Evolutionary conservation across 192 early-diverging fungal genomes (phyloP), one percentile per base, ranked within the genome.

Genomic region (Umbelopsis ramanniana): DNA sequence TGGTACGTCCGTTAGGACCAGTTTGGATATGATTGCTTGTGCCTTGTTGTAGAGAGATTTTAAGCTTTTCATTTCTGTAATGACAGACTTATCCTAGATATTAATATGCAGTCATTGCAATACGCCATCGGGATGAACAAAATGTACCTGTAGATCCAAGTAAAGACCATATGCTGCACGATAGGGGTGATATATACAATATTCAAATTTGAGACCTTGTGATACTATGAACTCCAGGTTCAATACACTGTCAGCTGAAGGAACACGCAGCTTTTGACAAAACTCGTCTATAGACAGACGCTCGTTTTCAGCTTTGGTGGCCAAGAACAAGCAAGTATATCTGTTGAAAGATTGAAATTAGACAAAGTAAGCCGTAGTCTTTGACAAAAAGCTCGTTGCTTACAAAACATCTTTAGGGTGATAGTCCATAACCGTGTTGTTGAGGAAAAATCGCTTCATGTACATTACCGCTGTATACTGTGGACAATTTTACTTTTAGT

Each of bases 351-450:
- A 45, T 0, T 52, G 22, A 33, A 29, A 38, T 35, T 14, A 14
- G 2, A 29, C 45, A 3, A 40, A 26, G 45, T 23, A 4, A 19
- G 68, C 24, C 52, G 17, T 53, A 55, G 43, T 48, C 43, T 21
- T 8, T 37, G 1, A 70, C 1, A 6, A 21, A 57, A 26, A 1
- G 23, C 33, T 21, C 60, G 2, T 0, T 38, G 40, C 67, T 66
- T 70, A 86, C 91, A 92, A 88, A 50, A 93, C 89, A 73, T 84
- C 87, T 69, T 91, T 93, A 23, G 93, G 93, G 70, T 89, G 89
- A 68, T 93, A 93, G 79, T 94, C 91, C 85, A 94, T 91, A 12
- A 89, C 86, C 8, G 90, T 88, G 70, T 94, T 94, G 74, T 89
- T 86, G 38, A 94, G 77, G 74, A 89, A 94, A 77, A 94, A 94